phyloP scores from a whole-genome alignment of 257 asterid genomes.

The Nemophila menziesii region DNA sequence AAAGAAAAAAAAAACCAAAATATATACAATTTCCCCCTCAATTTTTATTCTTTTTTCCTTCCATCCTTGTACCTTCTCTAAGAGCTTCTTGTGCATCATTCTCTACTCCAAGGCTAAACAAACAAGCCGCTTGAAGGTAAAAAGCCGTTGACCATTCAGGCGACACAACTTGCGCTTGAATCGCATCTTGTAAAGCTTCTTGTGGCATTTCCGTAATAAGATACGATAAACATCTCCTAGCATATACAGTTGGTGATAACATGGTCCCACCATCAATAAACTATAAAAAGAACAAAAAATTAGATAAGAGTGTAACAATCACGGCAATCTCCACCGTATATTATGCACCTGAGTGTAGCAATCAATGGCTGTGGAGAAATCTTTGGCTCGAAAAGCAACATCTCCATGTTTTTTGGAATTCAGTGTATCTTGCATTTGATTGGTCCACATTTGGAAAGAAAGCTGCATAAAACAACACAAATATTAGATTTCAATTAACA shows the following conservation, averaged over 20 bases:
- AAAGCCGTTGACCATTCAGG: conserved; percentile 35
- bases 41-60: conserved; percentile 24
- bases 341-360: conserved; percentile 64
- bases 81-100: conserved; percentile 37
- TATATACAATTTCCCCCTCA: conserved; percentile 8
- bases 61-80: conserved; percentile 31
- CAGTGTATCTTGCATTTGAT: conserved; percentile 90
- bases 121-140: conserved; percentile 37
- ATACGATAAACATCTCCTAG: conserved; percentile 53
- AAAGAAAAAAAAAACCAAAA: no score
- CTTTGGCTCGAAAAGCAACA: conserved; percentile 83
- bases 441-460: conserved; percentile 95
- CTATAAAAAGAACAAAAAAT: conserved; percentile 19
- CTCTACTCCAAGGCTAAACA: conserved; percentile 31
- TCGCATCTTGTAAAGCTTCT: conserved; percentile 32
- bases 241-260: conserved; percentile 73
- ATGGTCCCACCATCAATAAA: conserved; percentile 86
- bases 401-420: conserved; percentile 88
- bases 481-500: neutral
- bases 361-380: conserved; percentile 61
- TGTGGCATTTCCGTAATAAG: conserved; percentile 30
- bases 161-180: conserved; percentile 35
- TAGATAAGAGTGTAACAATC: neutral
- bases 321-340: no score
- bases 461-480: conserved; percentile 40